Evolutionary conservation across 805 yeast genomes (phyloP).

Genomic region (Kluyveromyces wickerhamii): DNA sequence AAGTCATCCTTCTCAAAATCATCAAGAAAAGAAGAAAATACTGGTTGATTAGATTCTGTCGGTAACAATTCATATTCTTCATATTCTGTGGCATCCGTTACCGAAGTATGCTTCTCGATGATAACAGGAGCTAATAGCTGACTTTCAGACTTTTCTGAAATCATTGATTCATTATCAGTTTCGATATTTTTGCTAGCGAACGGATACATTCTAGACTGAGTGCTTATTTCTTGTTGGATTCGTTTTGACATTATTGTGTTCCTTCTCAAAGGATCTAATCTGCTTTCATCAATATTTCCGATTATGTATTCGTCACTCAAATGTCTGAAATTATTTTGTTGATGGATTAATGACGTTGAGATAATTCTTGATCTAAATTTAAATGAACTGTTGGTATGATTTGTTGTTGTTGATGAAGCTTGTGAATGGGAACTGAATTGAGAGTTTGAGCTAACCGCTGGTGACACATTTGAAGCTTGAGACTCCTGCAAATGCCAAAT

Average conservation of each 20-base stretch:
- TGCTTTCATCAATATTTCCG: background rate
- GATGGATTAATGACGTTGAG: constrained; percentile 13
- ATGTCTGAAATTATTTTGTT: constrained; percentile 7
- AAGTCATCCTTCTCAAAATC: constrained; percentile 1
- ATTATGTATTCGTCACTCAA: constrained; percentile 2
- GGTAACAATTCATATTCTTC: too few relatives aligned
- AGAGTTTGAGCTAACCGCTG: constrained; percentile 19
- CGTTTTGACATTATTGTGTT: constrained; percentile 16
- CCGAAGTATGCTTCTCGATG: background rate
- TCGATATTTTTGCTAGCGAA: background rate
- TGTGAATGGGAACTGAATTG: constrained; percentile 19
- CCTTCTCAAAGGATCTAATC: constrained; percentile 20
- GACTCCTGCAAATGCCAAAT: constrained; percentile 29
- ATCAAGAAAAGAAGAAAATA: background rate
- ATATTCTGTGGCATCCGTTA: too few relatives aligned
- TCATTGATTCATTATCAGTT: background rate
- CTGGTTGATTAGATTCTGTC: background rate
- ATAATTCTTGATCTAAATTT: constrained; percentile 24
- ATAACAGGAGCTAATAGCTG: background rate
- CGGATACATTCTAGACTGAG: constrained; percentile 8
- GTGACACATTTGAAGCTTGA: constrained; percentile 14
- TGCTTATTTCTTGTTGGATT: constrained; percentile 13
- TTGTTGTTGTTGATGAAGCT: constrained; percentile 12
- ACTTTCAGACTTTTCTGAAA: background rate
- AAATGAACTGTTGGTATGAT: constrained; percentile 11